Evolutionary conservation across 148 eudicot genomes (phyloP), one percentile per base, ranked within the genome.

Genomic region (Heliamphora exappendiculata): DNA sequence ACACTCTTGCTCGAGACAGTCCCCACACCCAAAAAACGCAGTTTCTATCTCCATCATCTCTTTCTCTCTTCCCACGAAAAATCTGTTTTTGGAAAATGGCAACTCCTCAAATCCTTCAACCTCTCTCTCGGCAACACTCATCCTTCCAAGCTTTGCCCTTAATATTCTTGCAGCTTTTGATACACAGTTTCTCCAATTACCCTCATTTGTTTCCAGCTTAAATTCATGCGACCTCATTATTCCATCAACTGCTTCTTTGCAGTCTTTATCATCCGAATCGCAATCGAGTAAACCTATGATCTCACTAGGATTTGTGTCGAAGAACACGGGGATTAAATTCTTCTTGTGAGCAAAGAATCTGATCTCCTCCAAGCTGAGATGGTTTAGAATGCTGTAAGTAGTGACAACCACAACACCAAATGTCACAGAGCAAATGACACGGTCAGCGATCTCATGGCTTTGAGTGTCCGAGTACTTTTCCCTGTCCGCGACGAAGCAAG

Each of bases 401-500:
- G 96, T 88, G 50, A 91, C 72, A 63, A 93, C 87, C 70, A 91
- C 90, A 70, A 91, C 82, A 24, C 98, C 98, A 76, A 80, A 91
- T 36, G 88, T 82, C 39, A 87, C 98, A 0, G 98, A 93, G 75
- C 96, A 93, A 47, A 93, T 91, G n/a, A 93, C 93, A 14, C 93
- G 82, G 66, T 91, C 98, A n/a, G 96, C 98, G 12, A 93, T 89
- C 42, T 91, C 98, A 47, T 91, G 98, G 81, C 98, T 93, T 84
- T 89, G 98, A 68, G 80, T 76, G 39, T 93, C 93, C 1, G 93
- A 86, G 76, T 93, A 93, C 75, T 83, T 84, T 1, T 92, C 89
- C 74, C 98, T 88, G 76, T 93, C 98, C 2, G 98, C 93, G 20
- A 91, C 77, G 78, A 89, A 91, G 34, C 96, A 91, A 33, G 96